Conservation (phyloP, 768 basidiomycete species). For the Tylopilus rubrobrunneus region DNA sequence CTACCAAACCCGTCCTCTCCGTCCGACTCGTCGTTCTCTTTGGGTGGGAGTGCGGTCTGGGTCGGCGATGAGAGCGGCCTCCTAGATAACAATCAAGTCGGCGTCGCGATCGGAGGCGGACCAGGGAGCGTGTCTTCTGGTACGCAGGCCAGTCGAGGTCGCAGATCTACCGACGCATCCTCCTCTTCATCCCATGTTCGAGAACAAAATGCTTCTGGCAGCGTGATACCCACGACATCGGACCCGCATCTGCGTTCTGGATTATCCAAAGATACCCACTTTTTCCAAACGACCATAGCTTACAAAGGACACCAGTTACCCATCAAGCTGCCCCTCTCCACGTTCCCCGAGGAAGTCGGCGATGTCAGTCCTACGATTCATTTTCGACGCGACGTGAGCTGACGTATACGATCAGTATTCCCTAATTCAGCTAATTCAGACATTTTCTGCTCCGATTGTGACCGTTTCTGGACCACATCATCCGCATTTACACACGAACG, state of each 20-base stretch:
- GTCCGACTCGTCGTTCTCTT: slow-evolving; percentile 69
- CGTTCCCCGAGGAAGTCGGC: slow-evolving; percentile 93
- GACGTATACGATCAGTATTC: slow-evolving; percentile 63
- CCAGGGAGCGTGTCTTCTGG: slow-evolving; percentile 44
- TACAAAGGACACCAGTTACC: slow-evolving; percentile 84
- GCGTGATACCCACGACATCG: slow-evolving; percentile 39
- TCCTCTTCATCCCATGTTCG: slow-evolving; percentile 58
- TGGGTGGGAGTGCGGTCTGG: slow-evolving; percentile 82
- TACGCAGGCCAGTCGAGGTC: slow-evolving; percentile 45
- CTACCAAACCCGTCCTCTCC: slow-evolving; percentile 48
- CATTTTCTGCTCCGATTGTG: slow-evolving; percentile 61
- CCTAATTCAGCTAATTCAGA: slow-evolving; percentile 83
- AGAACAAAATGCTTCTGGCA: slow-evolving; percentile 37
- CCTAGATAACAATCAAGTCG: slow-evolving; percentile 38
- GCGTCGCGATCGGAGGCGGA: slow-evolving; percentile 38
- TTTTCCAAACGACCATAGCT: slow-evolving; percentile 79
- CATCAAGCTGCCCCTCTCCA: slow-evolving; percentile 85
- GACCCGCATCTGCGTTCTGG: slow-evolving; percentile 48
- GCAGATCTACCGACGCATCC: slow-evolving; percentile 71
- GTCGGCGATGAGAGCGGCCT: slow-evolving; percentile 69
- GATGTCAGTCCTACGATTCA: slow-evolving; percentile 59
- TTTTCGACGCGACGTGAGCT: slow-evolving; percentile 4
- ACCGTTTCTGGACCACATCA: slow-evolving; percentile 72
- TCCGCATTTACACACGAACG: slow-evolving; percentile 92
- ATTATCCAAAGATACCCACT: slow-evolving; percentile 85